Conservation (phyloP, 352 stramenopile species). For the Globisporangium paroecandrum region DNA sequence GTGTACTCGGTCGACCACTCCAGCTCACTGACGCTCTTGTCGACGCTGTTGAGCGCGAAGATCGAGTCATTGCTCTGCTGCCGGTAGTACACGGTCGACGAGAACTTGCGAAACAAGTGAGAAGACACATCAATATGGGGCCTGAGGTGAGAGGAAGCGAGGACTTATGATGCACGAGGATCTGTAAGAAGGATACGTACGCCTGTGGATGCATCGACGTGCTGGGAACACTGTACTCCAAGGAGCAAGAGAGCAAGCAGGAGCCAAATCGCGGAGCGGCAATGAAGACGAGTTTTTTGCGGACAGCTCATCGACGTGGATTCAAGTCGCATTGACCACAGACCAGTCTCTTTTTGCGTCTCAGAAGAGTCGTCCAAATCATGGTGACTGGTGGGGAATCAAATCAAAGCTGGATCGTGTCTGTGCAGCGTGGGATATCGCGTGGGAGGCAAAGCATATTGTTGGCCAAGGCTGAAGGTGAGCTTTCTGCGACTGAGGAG, state of each 20-base stretch:
- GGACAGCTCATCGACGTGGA: background rate
- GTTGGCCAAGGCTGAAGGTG: too few relatives aligned
- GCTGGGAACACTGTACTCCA: background rate
- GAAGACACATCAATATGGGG: background rate
- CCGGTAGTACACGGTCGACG: conserved; percentile 66
- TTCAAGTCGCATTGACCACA: background rate
- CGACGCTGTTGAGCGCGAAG: conserved; percentile 42
- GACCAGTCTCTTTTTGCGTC: background rate
- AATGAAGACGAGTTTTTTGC: background rate
- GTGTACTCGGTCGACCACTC: conserved; percentile 34
- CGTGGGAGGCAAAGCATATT: too few relatives aligned
- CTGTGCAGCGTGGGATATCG: too few relatives aligned
- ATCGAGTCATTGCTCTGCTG: conserved; percentile 49
- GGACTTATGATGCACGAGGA: background rate
- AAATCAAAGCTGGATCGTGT: too few relatives aligned
- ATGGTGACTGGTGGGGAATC: background rate
- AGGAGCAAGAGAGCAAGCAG: background rate
- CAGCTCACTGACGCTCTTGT: conserved; percentile 32
- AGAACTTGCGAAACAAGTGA: conserved; percentile 15
- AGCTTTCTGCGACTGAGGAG: too few relatives aligned
- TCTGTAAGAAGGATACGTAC: background rate
- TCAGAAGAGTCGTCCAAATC: background rate
- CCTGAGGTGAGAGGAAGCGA: background rate
- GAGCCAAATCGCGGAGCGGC: background rate
- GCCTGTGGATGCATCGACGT: background rate